Percentiles rank a stretch among this genome's conserved stretches.
Conservation (phyloP, 306 rosid species). For the Arachis hypogaea region DNA sequence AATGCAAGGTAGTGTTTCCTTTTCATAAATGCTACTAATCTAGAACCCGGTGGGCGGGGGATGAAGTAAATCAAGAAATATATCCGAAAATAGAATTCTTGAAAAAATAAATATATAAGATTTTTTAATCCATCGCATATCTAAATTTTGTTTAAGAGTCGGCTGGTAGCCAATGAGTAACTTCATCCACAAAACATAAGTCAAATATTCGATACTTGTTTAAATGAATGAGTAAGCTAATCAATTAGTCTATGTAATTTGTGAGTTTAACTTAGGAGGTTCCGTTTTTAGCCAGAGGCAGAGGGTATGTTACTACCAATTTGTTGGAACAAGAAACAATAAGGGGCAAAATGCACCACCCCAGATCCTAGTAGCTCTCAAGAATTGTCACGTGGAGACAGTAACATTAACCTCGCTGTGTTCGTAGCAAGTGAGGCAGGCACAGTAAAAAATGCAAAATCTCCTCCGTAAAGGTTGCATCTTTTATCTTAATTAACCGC, state of each 20-base stretch:
- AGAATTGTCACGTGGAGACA: conserved; percentile 50
- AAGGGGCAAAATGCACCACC: conserved; percentile 32
- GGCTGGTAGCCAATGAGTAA: no score
- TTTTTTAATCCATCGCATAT: no score
- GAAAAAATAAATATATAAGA: not conserved
- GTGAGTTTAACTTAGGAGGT: conserved; percentile 13
- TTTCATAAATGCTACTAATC: conserved; percentile 34
- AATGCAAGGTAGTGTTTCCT: conserved; percentile 17
- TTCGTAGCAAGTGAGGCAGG: conserved; percentile 65
- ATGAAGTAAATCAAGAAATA: conserved; percentile 29
- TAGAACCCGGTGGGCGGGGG: not conserved
- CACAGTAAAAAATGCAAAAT: conserved; percentile 40
- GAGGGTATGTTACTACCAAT: not conserved
- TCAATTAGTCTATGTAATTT: not conserved
- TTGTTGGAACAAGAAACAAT: conserved; percentile 7
- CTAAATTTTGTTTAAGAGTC: no score
- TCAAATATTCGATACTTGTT: no score
- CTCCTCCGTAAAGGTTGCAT: conserved; percentile 67
- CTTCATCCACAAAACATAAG: no score
- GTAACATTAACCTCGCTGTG: conserved; percentile 45
- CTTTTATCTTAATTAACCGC: conserved; percentile 84
- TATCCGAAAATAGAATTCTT: conserved; percentile 14
- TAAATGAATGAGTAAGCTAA: no score
- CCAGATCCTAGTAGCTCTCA: conserved; percentile 28
- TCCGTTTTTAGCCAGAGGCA: conserved; percentile 21